Evolutionary conservation across 2,329 filamentous ascomycete species (phyloP), one percentile per base, ranked within the genome.

Genomic region (Chaetomiaceae sp.): DNA sequence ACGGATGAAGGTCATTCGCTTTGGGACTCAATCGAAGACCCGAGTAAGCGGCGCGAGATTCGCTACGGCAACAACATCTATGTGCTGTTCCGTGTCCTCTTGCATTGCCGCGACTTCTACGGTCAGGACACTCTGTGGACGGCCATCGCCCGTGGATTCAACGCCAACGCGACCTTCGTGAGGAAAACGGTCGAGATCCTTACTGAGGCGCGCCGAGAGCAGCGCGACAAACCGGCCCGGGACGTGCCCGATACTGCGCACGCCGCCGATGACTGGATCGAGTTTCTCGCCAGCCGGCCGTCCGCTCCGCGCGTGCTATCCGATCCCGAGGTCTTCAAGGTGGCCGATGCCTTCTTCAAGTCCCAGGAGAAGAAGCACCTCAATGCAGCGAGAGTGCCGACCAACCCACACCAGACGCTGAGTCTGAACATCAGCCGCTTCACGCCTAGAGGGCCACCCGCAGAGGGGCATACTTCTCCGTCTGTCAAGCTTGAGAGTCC

Each of bases 31-130:
- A n/a, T 49, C 8, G 45, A 45, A 3, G 49, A 48, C 26, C n/a
- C 29, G 2, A 27, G 14, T n/a, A 53, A 49, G 45, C 40, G 40
- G n/a, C 49, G 54, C 15, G 54, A 52, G 37, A 46, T 55, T 15
- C 54, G 51, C 20, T 58, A 58, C 30, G 54, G 49, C 14, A 58
- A 58, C 56, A 56, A 55, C 34, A 42, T 58, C 10, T 46, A 38
- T 14, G 54, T 58, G 4, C 50, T 58, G 15, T 56, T 58, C 29
- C 42, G 45, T 6, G 50, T 42, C 2, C 46, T 56, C 11, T 6
- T 53, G 1, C 38, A 54, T n/a, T 48, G 42, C 37, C 32, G 35
- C 3, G 26, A 32, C 1, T 48, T 43, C 30, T 51, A 48, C 17
- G 48, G 44, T 20, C 47, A 49, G 10, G 33, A 42, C 2, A 33